phyloP scores from a whole-genome alignment of 129 eudicot species.

The Centella asiatica region DNA sequence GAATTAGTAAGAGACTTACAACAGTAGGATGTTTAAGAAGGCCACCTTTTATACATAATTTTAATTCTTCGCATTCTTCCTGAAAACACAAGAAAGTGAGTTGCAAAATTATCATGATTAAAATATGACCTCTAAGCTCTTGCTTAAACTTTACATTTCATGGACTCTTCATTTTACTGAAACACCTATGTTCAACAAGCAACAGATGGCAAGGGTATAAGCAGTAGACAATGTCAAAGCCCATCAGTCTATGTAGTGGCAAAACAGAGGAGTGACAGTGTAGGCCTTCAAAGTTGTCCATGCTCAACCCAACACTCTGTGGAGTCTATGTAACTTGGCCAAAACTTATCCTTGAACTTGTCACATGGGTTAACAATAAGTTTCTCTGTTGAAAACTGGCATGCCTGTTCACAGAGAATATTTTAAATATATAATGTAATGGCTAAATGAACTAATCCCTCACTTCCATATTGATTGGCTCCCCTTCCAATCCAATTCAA shows the following conservation, averaged over 20 bases:
- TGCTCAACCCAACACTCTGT: too few species aligned
- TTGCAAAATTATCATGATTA: background rate
- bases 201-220: too few species aligned
- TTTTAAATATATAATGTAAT: background rate
- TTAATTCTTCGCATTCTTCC: conserved; percentile 9
- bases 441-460: background rate
- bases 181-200: background rate
- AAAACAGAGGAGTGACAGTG: too few species aligned
- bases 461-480: background rate
- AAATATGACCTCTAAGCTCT: background rate
- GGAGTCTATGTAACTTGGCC: too few species aligned
- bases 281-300: too few species aligned
- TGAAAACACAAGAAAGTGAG: background rate
- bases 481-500: too few species aligned
- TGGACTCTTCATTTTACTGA: background rate
- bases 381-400: too few species aligned
- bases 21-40: conserved; percentile 3
- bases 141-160: background rate
- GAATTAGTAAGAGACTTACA: background rate
- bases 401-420: background rate
- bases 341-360: too few species aligned
- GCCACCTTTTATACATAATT: background rate
- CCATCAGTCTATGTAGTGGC: too few species aligned
- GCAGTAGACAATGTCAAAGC: too few species aligned
- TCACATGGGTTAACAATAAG: too few species aligned